These are phyloP conservation scores for Penicillium samsonianum DNA, from an alignment of 495 filamentous ascomycete genomes.

Conservation along the genomic window DNA sequence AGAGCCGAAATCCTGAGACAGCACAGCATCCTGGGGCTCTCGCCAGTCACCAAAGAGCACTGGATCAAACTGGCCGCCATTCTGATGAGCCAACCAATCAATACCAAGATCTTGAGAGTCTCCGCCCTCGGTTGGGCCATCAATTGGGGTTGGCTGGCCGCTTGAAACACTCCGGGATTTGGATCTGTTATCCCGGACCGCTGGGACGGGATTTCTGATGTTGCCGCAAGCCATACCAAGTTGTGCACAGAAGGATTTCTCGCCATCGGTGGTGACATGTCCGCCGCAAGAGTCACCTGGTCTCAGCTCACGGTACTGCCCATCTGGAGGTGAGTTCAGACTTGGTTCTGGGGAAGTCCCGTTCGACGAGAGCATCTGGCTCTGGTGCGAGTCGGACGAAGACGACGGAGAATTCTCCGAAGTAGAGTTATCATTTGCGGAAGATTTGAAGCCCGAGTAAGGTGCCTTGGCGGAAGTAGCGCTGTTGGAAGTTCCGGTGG, in stretches of 20 bases:
- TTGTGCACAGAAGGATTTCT: constrained; percentile 66
- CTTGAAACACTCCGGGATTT: constrained; percentile 34
- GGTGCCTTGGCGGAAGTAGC: constrained; percentile 16
- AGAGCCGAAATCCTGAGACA: constrained; percentile 66
- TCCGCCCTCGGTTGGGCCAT: constrained; percentile 27
- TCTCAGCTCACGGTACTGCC: constrained; percentile 57
- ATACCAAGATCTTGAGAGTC: constrained; percentile 45
- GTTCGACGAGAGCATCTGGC: constrained; percentile 74
- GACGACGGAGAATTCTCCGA: constrained; percentile 55
- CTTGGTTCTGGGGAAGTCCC: constrained; percentile 76
- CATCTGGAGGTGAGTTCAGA: constrained; percentile 52
- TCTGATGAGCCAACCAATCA: constrained; percentile 81
- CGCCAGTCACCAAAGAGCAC: constrained; percentile 91
- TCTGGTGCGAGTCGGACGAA: constrained; percentile 59
- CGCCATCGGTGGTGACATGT: constrained; percentile 50
- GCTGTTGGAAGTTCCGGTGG: constrained; percentile 22
- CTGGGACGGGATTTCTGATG: constrained; percentile 66
- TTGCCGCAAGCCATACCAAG: constrained; percentile 73
- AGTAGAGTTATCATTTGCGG: constrained; percentile 44
- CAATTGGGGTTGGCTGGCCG: constrained; percentile 20
- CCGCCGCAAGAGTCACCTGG: constrained; percentile 25
- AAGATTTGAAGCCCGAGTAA: constrained; percentile 26
- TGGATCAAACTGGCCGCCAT: constrained; percentile 87
- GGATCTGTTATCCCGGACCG: constrained; percentile 33
- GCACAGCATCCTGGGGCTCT: constrained; percentile 77